These are phyloP conservation scores for Geosiphon pyriformis DNA, from an alignment of 192 early-diverging fungal species.

Conservation along the genomic window DNA sequence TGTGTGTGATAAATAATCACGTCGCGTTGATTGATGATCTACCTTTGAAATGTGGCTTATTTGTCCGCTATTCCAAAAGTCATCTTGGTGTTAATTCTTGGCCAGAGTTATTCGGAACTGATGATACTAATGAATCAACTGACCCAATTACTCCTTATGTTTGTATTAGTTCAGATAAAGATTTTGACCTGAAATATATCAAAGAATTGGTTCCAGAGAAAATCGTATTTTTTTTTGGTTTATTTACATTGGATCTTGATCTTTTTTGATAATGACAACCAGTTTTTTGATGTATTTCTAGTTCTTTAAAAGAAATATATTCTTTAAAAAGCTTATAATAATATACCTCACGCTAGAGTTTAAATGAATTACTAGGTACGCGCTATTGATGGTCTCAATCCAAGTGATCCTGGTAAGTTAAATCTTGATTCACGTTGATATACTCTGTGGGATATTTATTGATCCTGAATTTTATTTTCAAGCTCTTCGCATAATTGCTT, in stretches of 20 bases:
- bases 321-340: too few species aligned
- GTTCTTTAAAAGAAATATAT: too few species aligned
- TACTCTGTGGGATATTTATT: not conserved
- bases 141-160: slow-evolving; percentile 54
- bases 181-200: too few species aligned
- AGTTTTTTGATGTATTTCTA: too few species aligned
- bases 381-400: slow-evolving; percentile 64
- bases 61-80: slow-evolving; percentile 22
- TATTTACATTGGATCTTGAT: too few species aligned
- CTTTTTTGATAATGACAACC: too few species aligned
- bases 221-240: too few species aligned
- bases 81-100: slow-evolving; percentile 64
- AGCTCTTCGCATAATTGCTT: slow-evolving; percentile 50
- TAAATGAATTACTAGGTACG: slow-evolving; percentile 35
- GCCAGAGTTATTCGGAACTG: slow-evolving; percentile 48
- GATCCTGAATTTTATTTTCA: not conserved
- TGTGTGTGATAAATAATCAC: not conserved
- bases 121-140: slow-evolving; percentile 64
- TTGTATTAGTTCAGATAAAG: not conserved
- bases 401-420: slow-evolving; percentile 46
- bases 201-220: too few species aligned
- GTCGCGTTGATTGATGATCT: not conserved
- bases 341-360: too few species aligned
- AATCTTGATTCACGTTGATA: not conserved
- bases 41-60: not conserved